Base-by-base conservation (phyloP, 164 flowering plant species). In the Annona squamosa region DNA sequence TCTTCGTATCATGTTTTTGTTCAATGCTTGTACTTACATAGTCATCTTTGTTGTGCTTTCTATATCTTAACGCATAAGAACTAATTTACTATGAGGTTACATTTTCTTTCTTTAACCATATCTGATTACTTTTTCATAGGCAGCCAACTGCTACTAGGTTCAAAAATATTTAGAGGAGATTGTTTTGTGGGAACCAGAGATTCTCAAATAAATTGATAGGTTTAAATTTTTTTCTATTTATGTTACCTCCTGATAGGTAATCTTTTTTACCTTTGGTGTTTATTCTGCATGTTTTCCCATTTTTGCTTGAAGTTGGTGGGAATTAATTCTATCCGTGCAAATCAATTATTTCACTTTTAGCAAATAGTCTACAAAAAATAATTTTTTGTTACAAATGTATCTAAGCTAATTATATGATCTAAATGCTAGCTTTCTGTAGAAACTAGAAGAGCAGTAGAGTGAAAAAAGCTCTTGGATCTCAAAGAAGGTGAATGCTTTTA, bases 361-460 rank as follows among this genome's bases (percentile, higher is more conserved):
- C 12, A 61, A 46, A 42, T 1, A 48, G 6, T 48, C 57, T 48
- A 12, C 57, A 70, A 64, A 52, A 46, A 64, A 70, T 44, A 62
- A 62, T 62, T 10, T 62, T 10, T 69, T 63, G 16, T 26, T 37
- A 42, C 46, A 37, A 61, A 59, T 47, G 46, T 44, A 47, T 5
- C 59, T 41, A 46, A 72, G 44, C 48, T 41, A 68, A 74, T 44
- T 67, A 13, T 57, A 67, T 77, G 48, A 69, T 73, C 68, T 70
- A 18, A 79, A 86, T 89, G 82, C 79, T 72, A 65, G n/a, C 72
- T 75, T 85, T 45, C 79, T 75, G 79, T 77, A 75, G 75, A 81
- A 71, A 65, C 71, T 86, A 69, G 56, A 48, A 69, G 73, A 77
- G 46, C 71, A 85, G 68, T 79, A 81, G 76, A 71, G 59, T 71